Conservation (phyloP, 306 rosid genomes). For the Cicer yamashitae region DNA sequence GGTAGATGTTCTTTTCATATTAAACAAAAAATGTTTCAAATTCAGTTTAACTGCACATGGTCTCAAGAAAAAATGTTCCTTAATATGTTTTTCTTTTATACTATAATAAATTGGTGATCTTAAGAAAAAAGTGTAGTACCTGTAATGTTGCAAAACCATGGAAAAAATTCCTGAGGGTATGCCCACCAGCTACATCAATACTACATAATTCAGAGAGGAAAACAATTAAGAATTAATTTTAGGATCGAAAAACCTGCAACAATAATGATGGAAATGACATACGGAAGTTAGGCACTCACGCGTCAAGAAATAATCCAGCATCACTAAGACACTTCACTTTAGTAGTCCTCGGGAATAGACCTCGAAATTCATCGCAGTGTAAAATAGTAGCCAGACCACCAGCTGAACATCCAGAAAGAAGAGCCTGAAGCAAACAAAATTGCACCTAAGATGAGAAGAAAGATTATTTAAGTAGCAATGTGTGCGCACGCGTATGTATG, state of each 20-base stretch:
- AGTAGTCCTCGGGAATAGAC: conserved; percentile 64
- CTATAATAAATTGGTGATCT: conserved; percentile 10
- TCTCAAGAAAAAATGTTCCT: too few species aligned
- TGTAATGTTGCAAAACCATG: conserved; percentile 74
- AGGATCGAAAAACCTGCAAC: conserved; percentile 26
- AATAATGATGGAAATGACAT: conserved; percentile 34
- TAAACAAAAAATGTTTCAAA: conserved; percentile 18
- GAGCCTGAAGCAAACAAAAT: conserved; percentile 66
- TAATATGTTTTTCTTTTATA: conserved; percentile 15
- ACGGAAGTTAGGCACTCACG: conserved; percentile 51
- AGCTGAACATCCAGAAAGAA: conserved; percentile 98
- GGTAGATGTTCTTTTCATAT: conserved; percentile 15
- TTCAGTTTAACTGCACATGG: conserved; percentile 16
- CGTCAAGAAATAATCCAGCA: conserved; percentile 91
- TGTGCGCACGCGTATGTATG: background rate
- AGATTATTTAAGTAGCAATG: conserved; percentile 6
- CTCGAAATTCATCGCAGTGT: conserved; percentile 81
- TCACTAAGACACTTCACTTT: conserved; percentile 93
- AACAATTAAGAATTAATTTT: conserved; percentile 28
- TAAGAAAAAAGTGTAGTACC: conserved; percentile 49
- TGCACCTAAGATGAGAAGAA: conserved; percentile 28
- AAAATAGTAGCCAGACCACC: conserved; percentile 85
- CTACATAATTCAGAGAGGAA: conserved; percentile 47
- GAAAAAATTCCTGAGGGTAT: conserved; percentile 60
- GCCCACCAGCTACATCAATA: conserved; percentile 76